Conservation (phyloP, 1,139 yeast genomes). For the Blastobotrys proliferans region DNA sequence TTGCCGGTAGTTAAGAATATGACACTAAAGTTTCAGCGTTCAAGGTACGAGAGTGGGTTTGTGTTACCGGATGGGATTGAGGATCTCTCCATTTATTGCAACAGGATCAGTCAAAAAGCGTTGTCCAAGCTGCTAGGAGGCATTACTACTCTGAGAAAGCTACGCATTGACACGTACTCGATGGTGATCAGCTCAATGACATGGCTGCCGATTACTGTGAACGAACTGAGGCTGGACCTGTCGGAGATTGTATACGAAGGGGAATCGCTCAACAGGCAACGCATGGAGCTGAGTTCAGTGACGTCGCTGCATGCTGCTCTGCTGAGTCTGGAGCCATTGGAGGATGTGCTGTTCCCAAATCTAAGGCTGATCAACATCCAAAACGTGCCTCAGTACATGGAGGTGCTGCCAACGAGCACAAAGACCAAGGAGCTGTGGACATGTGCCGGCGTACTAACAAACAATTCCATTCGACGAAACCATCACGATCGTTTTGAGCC, state of each 20-base stretch:
- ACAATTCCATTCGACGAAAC: background rate
- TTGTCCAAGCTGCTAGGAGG: background rate
- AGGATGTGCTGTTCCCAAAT: constrained; percentile 7
- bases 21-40: constrained; percentile 2
- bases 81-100: constrained; percentile 7
- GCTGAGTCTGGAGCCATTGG: background rate
- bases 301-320: constrained; percentile 3
- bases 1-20: constrained; percentile 1
- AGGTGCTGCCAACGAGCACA: constrained; percentile 5
- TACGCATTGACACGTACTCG: constrained; percentile 3
- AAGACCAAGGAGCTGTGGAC: constrained; percentile 2
- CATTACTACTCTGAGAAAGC: background rate
- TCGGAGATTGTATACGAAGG: background rate
- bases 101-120: constrained; percentile 5
- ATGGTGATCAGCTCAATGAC: background rate
- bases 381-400: constrained; percentile 2
- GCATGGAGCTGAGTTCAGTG: background rate
- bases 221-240: constrained; percentile 2
- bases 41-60: constrained; percentile 6
- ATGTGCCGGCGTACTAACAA: background rate
- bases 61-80: constrained; percentile 7
- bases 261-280: background rate
- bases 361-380: constrained; percentile 1
- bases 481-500: constrained; percentile 2
- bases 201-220: constrained; percentile 3